Conservation (phyloP, 257 asterid genomes). For the Petunia axillaris region DNA sequence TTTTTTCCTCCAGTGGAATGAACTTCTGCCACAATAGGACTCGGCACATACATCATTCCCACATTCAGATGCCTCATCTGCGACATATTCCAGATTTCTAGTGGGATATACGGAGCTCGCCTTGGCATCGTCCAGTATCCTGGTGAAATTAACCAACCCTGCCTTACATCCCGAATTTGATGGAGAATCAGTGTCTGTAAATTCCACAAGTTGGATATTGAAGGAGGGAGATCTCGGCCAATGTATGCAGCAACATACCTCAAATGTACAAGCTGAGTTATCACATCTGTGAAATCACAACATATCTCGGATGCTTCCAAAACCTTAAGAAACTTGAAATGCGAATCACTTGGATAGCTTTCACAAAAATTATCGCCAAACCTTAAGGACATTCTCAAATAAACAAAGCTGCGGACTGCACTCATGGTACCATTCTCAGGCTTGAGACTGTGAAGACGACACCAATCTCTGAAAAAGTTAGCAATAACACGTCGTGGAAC, state of each 20-base stretch:
- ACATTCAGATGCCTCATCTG: conserved; percentile 5
- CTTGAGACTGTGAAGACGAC: not conserved
- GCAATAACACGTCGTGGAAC: not conserved
- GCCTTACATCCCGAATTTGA: no score
- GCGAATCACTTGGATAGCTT: not conserved
- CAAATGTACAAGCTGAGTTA: not conserved
- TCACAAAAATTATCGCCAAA: not conserved
- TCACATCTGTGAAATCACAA: not conserved
- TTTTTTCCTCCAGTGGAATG: not conserved
- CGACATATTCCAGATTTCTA: not conserved
- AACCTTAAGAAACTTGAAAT: conserved; percentile 2
- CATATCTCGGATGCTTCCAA: not conserved
- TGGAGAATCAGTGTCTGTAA: not conserved
- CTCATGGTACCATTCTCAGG: not conserved
- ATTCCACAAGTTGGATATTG: not conserved
- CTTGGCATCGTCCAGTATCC: no score
- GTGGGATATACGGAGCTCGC: not conserved
- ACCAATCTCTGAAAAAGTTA: not conserved
- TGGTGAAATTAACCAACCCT: no score
- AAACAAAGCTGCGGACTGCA: not conserved
- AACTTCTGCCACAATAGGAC: not conserved
- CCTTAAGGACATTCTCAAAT: not conserved
- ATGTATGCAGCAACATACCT: conserved; percentile 9
- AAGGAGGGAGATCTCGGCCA: not conserved
- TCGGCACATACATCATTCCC: not conserved